phyloP scores from a whole-genome alignment of 352 stramenopile genomes.

The Pythium phragmiticola region DNA sequence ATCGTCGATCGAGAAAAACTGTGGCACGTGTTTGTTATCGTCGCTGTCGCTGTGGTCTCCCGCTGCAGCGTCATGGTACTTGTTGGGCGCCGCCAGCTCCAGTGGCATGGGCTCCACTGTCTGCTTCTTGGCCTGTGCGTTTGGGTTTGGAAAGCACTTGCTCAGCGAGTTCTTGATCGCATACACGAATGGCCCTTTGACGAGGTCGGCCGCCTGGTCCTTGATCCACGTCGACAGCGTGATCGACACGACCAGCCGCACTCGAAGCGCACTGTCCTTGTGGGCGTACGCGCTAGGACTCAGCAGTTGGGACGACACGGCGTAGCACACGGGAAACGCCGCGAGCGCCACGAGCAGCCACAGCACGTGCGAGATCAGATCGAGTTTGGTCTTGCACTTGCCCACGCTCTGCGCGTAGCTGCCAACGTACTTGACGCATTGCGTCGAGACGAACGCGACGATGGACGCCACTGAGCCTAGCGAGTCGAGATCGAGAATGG shows the following conservation, averaged over 20 bases:
- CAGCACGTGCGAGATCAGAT: neutral
- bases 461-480: neutral
- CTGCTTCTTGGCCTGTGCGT: neutral
- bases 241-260: conserved; percentile 5
- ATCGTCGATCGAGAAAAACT: neutral
- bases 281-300: conserved; percentile 1
- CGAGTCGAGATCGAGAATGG: neutral
- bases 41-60: neutral
- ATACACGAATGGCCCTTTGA: neutral
- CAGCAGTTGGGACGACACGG: neutral
- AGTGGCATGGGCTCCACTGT: neutral
- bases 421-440: conserved; percentile 8
- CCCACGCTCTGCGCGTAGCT: conserved; percentile 5
- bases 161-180: neutral
- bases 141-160: neutral
- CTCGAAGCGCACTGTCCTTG: neutral
- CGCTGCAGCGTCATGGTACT: neutral
- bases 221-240: conserved; percentile 11
- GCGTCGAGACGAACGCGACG: conserved; percentile 6
- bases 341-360: conserved; percentile 6
- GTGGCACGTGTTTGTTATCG: neutral
- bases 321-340: conserved; percentile 5
- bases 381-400: neutral
- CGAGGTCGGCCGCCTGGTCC: neutral
- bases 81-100: neutral